A percentile compares a stretch with the other conserved stretches of the same genome.
Conservation (phyloP, 306 rosid genomes). For the Delonix regia region DNA sequence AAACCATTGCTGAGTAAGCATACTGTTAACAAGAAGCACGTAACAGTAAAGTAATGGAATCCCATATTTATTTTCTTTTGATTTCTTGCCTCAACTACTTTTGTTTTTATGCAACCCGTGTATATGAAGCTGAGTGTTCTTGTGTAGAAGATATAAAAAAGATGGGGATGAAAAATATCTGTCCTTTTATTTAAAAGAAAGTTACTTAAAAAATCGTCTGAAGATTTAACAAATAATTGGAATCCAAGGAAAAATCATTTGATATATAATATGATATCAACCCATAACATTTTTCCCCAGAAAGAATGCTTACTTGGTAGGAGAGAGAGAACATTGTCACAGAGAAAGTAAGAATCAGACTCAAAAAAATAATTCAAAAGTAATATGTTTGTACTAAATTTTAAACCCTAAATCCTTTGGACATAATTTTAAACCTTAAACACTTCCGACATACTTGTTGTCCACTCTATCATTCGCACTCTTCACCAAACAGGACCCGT, state of each 20-base stretch:
- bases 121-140: background rate
- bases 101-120: too few species aligned
- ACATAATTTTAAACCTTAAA: too few species aligned
- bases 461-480: too few species aligned
- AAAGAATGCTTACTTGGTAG: background rate
- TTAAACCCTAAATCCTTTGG: too few species aligned
- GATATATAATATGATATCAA: background rate
- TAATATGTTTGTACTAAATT: too few species aligned
- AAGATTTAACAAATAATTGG: constrained; percentile 36
- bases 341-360: constrained; percentile 37
- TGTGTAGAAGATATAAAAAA: too few species aligned
- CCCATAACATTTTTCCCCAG: background rate
- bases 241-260: constrained; percentile 40
- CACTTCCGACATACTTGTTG: too few species aligned
- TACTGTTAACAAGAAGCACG: constrained; percentile 47
- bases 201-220: constrained; percentile 49
- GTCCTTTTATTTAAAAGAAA: constrained; percentile 35
- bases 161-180: background rate
- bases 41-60: constrained; percentile 26
- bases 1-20: constrained; percentile 48
- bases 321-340: constrained; percentile 19
- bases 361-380: background rate
- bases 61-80: constrained; percentile 50
- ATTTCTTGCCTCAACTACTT: background rate
- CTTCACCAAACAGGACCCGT: too few species aligned